Conservation (phyloP, 75 land plant genomes). For the Azolla pinnata region DNA sequence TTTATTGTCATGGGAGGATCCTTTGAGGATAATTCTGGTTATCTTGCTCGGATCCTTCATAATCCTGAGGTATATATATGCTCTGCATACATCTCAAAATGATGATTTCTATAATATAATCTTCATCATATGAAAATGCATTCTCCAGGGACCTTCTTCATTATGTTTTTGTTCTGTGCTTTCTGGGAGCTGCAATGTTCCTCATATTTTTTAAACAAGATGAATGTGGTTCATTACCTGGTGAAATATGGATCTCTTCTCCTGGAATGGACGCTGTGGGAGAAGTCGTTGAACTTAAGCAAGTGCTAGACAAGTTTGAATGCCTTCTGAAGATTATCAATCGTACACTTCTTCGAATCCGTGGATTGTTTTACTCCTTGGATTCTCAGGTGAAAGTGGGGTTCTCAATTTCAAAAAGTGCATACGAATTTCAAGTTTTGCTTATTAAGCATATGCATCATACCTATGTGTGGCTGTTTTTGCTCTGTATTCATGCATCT, state of each 20-base stretch:
- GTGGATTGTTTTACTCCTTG: neutral
- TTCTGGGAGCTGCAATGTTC: neutral
- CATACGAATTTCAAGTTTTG: no score
- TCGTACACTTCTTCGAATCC: neutral
- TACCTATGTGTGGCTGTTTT: no score
- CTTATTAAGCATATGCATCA: no score
- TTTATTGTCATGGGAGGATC: conserved; percentile 50
- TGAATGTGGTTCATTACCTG: neutral
- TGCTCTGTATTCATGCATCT: no score
- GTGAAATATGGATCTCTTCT: neutral
- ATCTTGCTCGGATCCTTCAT: conserved; percentile 16
- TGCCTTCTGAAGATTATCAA: neutral
- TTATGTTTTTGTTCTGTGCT: neutral
- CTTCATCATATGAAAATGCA: no score
- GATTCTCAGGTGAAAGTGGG: neutral
- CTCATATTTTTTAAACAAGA: neutral
- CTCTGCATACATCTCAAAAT: neutral
- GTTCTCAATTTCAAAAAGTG: no score
- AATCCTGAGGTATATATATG: neutral
- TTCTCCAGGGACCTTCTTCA: neutral
- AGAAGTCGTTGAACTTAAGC: neutral
- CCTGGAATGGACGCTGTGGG: neutral
- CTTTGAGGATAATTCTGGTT: conserved; percentile 37
- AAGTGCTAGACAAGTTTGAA: neutral
- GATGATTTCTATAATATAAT: neutral